A percentile compares a stretch with the other conserved stretches of the same genome.
These are phyloP conservation scores for Centrapalus pauciflorus DNA, from an alignment of 129 eudicot species.

Conservation along the genomic window DNA sequence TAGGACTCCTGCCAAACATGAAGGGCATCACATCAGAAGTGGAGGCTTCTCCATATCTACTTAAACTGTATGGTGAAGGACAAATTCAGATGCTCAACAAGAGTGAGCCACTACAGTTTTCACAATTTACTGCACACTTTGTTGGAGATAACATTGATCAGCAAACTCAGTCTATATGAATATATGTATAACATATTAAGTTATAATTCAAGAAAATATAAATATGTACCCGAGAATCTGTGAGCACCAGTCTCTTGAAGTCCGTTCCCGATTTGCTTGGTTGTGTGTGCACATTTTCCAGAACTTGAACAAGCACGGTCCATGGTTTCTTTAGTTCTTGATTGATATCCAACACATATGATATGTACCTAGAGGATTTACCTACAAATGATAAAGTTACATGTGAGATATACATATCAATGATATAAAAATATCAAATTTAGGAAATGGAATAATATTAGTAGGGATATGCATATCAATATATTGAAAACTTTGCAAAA, in stretches of 20 bases:
- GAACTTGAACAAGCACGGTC: background rate
- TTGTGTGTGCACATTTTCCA: background rate
- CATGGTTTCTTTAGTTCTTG: background rate
- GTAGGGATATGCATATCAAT: background rate
- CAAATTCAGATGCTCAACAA: slow-evolving; percentile 56
- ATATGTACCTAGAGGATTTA: background rate
- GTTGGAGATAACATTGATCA: slow-evolving; percentile 39
- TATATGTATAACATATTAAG: too few relatives aligned
- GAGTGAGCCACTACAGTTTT: slow-evolving; percentile 55
- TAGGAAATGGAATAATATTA: background rate
- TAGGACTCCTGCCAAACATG: slow-evolving; percentile 66
- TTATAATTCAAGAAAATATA: too few relatives aligned
- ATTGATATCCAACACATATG: background rate
- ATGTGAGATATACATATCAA: too few relatives aligned
- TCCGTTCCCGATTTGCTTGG: background rate
- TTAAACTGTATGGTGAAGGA: slow-evolving; percentile 67
- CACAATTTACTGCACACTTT: slow-evolving; percentile 74
- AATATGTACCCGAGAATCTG: background rate
- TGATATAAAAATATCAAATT: background rate
- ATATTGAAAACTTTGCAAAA: too few relatives aligned
- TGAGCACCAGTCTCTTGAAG: background rate
- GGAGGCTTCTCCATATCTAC: slow-evolving; percentile 73
- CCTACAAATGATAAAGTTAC: too few relatives aligned
- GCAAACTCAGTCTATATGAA: slow-evolving; percentile 69
- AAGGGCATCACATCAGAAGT: slow-evolving; percentile 68